A percentile compares a stretch with the other conserved stretches of the same genome.
Conservation (phyloP, 805 yeast genomes). For the Candida odintsovae region DNA sequence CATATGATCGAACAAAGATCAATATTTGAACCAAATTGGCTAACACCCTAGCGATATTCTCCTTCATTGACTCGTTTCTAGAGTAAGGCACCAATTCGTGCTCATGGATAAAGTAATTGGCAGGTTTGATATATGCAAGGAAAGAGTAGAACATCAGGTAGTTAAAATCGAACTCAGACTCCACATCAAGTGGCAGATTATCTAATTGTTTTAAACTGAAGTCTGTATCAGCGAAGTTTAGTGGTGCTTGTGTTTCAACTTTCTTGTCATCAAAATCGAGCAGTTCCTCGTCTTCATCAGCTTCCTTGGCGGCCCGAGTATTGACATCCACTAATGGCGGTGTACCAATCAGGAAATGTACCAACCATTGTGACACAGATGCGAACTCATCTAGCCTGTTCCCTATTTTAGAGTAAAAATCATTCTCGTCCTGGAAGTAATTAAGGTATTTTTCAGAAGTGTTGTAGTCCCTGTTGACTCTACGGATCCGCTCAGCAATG, state of each 20-base stretch:
- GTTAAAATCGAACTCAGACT: slow-evolving; percentile 14
- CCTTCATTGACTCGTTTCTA: slow-evolving; percentile 7
- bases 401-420: slow-evolving; percentile 8
- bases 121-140: slow-evolving; percentile 14
- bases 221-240: slow-evolving; percentile 1
- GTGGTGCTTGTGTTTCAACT: neutral
- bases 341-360: slow-evolving; percentile 9
- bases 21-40: slow-evolving; percentile 13
- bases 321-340: slow-evolving; percentile 7
- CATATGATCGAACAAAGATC: slow-evolving; percentile 8
- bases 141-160: slow-evolving; percentile 8
- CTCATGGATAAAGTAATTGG: slow-evolving; percentile 13
- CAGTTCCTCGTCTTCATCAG: slow-evolving; percentile 1
- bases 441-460: slow-evolving; percentile 9
- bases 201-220: slow-evolving; percentile 9
- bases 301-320: neutral
- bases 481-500: neutral
- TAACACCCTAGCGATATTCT: slow-evolving; percentile 12
- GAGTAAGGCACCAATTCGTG: slow-evolving; percentile 8
- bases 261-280: slow-evolving; percentile 3
- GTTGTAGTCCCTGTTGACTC: neutral
- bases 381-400: slow-evolving; percentile 14
- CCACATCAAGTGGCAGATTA: slow-evolving; percentile 9
- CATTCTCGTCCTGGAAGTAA: slow-evolving; percentile 5
- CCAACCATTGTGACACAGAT: slow-evolving; percentile 10